phyloP scores from a whole-genome alignment of 106 monocot species.

The Ottelia alismoides region DNA sequence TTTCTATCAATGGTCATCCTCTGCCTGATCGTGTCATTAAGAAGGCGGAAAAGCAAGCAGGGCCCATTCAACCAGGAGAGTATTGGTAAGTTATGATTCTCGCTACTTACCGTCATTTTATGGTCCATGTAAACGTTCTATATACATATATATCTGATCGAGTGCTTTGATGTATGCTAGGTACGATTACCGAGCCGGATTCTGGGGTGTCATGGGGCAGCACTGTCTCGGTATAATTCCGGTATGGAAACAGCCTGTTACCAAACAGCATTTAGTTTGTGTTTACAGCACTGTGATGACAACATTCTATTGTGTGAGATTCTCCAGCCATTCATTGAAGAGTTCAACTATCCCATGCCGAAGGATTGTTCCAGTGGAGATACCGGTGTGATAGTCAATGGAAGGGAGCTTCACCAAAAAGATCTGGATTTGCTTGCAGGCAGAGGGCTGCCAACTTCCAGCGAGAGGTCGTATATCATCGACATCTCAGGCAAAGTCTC shows the following conservation, averaged over 20 bases:
- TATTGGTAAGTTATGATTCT: constrained; percentile 84
- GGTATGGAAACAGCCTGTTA: constrained; percentile 32
- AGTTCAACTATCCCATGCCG: constrained; percentile 83
- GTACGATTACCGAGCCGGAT: constrained; percentile 98
- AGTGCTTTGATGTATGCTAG: constrained; percentile 11
- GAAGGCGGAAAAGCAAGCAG: constrained; percentile 91
- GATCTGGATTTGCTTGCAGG: constrained; percentile 71
- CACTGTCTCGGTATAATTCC: constrained; percentile 92
- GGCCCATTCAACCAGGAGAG: constrained; percentile 72
- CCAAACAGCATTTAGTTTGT: not conserved
- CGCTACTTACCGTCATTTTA: too few species aligned
- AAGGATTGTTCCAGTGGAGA: constrained; percentile 81
- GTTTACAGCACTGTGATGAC: not conserved
- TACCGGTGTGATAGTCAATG: constrained; percentile 76
- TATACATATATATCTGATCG: not conserved
- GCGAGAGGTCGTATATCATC: constrained; percentile 46
- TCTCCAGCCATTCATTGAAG: constrained; percentile 80
- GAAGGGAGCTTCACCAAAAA: constrained; percentile 88
- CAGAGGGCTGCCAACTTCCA: constrained; percentile 54
- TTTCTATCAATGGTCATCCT: constrained; percentile 68
- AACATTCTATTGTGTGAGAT: not conserved
- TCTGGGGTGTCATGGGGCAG: constrained; percentile 87
- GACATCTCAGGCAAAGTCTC: constrained; percentile 82
- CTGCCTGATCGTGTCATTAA: constrained; percentile 70
- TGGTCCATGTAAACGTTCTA: not conserved